Evolutionary conservation across 164 flowering plant species (phyloP), one percentile per base, ranked within the genome.

Genomic region (Liquidambar formosana): DNA sequence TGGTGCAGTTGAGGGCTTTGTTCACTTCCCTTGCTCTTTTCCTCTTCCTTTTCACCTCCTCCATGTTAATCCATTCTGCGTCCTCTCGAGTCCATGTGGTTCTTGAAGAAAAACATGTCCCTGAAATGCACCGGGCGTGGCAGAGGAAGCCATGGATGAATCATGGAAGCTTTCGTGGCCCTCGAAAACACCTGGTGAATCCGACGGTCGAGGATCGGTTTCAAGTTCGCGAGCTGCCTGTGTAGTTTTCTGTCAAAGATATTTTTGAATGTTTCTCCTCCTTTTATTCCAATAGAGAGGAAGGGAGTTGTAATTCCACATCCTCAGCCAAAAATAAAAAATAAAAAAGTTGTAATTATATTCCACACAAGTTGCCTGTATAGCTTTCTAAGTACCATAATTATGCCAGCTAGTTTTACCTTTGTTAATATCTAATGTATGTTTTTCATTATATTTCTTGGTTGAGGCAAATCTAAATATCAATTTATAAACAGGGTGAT

Each of bases 111-210:
- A 11, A 8, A 8, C 67, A 52, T 19, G 60, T 21, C 21, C 49
- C 19, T 12, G 56, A 57, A 38, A 43, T 67, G 38, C 74, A 66
- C 9, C 57, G 25, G n/a, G 27, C 19, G 26, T 67, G 80, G 80
- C 54, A 72, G 25, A 77, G 68, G 73, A 71, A 72, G 73, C 79
- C 71, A 28, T 70, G 84, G 86, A 81, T 83, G 82, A 88, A 88
- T 60, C 89, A 86, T 28, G 88, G 92, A 48, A 83, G 83, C 76
- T 67, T 51, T 47, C 80, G 88, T 2, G 86, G 92, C 9, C 81
- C 78, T 11, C 62, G 71, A 15, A 78, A 80, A 46, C 92, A 83
- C 56, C 80, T 88, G 43, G 68, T 80, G 56, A 79, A 80, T 54
- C 83, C 77, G 6, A 64, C 81, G 0, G 64, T 49, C 0, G 66